Conservation (phyloP, 108 stramenopile species). For the Aurantiochytrium sp. region DNA sequence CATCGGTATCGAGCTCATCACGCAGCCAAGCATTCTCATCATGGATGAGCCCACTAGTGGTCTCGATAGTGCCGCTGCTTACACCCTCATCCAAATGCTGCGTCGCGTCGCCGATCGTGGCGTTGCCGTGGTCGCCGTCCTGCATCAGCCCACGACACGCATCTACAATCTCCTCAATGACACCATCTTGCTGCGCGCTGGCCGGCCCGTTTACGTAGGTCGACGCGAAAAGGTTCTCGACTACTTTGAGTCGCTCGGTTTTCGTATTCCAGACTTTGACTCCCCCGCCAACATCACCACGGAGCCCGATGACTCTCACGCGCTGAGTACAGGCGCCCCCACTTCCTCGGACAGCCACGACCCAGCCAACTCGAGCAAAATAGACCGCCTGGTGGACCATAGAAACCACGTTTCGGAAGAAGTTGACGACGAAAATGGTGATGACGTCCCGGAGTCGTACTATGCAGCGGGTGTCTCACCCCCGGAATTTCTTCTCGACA, state of each 20-base stretch:
- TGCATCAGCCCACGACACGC: conserved; percentile 77
- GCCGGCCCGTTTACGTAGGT: not conserved
- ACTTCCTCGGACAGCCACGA: no score
- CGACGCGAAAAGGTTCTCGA: not conserved
- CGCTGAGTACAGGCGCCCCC: no score
- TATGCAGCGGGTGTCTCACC: not conserved
- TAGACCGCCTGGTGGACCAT: no score
- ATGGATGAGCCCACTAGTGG: conserved; percentile 53
- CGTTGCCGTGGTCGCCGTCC: conserved; percentile 69
- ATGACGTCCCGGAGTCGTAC: not conserved
- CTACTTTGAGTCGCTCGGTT: not conserved
- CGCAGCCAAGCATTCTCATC: conserved; percentile 25
- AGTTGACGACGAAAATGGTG: not conserved
- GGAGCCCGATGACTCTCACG: not conserved
- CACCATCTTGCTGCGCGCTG: conserved; percentile 45
- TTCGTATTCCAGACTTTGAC: not conserved
- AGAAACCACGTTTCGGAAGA: not conserved
- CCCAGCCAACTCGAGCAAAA: no score
- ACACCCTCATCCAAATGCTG: conserved; percentile 57
- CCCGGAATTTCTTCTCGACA: not conserved
- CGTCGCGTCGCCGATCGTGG: conserved; percentile 49
- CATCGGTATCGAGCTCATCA: conserved; percentile 36
- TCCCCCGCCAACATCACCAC: not conserved
- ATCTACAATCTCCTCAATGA: conserved; percentile 73
- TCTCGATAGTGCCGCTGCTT: conserved; percentile 70